Evolutionary conservation across 768 basidiomycete species (phyloP).

Genomic region (Melanogaster broomeanus): DNA sequence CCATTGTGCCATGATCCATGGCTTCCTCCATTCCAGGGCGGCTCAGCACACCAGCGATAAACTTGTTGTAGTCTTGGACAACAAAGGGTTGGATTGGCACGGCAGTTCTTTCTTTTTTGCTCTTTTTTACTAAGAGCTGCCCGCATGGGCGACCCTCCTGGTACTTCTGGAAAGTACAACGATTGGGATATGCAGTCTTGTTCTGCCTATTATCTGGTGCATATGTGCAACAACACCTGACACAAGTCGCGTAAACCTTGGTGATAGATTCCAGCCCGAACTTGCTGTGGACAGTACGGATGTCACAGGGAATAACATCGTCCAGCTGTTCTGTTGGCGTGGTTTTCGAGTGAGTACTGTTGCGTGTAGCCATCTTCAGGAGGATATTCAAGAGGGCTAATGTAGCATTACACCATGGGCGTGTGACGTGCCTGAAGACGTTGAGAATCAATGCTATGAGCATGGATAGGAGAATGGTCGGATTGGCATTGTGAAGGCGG

Average conservation of each 20-base stretch:
- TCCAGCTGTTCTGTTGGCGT: neutral
- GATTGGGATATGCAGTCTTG: conserved; percentile 13
- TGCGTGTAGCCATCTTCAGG: neutral
- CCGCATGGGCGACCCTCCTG: conserved; percentile 12
- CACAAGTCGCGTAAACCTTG: conserved; percentile 25
- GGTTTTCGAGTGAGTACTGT: neutral
- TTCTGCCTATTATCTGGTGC: neutral
- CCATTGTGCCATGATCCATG: conserved; percentile 20
- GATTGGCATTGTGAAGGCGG: conserved; percentile 1
- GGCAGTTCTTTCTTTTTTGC: neutral
- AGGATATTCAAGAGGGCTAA: conserved; percentile 3
- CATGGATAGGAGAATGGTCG: neutral
- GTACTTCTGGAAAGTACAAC: conserved; percentile 18
- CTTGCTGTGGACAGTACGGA: conserved; percentile 16
- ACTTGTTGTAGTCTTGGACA: conserved; percentile 31
- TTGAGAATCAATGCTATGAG: conserved; percentile 1
- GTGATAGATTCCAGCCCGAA: conserved; percentile 18
- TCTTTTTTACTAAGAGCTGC: neutral
- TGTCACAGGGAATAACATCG: conserved; percentile 12
- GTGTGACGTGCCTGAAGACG: conserved; percentile 3
- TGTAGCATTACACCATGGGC: conserved; percentile 4
- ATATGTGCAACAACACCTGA: conserved; percentile 27
- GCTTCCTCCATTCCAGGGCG: conserved; percentile 25
- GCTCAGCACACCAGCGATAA: conserved; percentile 27
- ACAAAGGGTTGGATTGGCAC: conserved; percentile 16